phyloP scores from a whole-genome alignment of 1,284 basidiomycete species.

The Lignosus rhinocerotis region DNA sequence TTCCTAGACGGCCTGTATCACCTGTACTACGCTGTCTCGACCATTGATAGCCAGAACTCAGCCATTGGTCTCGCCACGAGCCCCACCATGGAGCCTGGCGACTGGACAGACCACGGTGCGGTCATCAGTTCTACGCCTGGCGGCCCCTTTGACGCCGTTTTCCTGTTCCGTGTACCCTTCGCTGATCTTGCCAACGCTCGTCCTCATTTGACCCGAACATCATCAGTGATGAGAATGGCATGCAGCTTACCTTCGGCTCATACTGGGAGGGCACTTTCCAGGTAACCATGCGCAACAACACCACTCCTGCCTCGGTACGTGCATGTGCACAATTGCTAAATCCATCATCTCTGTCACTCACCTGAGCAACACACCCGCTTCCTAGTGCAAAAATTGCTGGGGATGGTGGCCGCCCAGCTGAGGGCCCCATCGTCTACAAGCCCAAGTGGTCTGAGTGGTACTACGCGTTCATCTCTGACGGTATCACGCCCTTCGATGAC shows the following conservation, averaged over 20 bases:
- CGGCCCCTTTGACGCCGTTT: conserved; percentile 31
- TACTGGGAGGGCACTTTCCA: conserved; percentile 12
- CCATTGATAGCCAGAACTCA: conserved; percentile 34
- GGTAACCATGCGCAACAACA: background rate
- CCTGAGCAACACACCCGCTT: background rate
- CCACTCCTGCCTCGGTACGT: background rate
- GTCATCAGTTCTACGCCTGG: conserved; percentile 32
- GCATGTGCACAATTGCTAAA: background rate
- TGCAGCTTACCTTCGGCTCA: conserved; percentile 12
- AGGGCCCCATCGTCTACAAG: conserved; percentile 6
- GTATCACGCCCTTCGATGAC: conserved; percentile 2
- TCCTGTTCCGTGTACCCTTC: background rate
- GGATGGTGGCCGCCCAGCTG: background rate
- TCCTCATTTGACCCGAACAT: conserved; percentile 17
- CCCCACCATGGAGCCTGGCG: conserved; percentile 33
- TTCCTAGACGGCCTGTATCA: conserved; percentile 24
- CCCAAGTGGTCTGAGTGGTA: conserved; percentile 1
- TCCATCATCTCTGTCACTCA: background rate
- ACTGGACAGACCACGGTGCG: conserved; percentile 36
- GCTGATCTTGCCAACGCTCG: background rate
- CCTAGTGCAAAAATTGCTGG: conserved; percentile 3
- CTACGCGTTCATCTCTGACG: conserved; percentile 9
- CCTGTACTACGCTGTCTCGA: conserved; percentile 35
- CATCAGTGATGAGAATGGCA: conserved; percentile 8
- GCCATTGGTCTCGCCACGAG: conserved; percentile 37